Evolutionary conservation across 257 asterid genomes (phyloP).

Genomic region (Agastache rugosa): DNA sequence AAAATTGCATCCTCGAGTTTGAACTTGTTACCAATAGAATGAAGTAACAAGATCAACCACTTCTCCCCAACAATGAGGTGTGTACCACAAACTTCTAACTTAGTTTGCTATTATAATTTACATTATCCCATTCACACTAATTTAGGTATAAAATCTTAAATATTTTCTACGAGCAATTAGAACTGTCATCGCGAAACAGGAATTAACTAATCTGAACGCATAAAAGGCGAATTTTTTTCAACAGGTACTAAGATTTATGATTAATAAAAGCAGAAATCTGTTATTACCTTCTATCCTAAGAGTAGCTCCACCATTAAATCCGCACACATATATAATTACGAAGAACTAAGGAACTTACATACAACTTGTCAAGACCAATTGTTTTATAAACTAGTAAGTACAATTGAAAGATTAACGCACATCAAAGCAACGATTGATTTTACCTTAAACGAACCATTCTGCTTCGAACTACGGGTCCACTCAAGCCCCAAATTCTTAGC

Average conservation of each 20-base stretch:
- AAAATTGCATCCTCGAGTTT: slow-evolving; percentile 14
- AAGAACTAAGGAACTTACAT: not conserved
- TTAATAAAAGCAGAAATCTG: slow-evolving; percentile 22
- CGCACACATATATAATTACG: not conserved
- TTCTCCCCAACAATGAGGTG: not conserved
- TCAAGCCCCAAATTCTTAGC: slow-evolving; percentile 82
- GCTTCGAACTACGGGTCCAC: slow-evolving; percentile 79
- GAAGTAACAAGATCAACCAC: not conserved
- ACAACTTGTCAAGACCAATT: not conserved
- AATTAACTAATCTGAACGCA: slow-evolving; percentile 7
- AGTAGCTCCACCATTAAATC: slow-evolving; percentile 20
- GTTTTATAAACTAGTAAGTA: slow-evolving; percentile 9
- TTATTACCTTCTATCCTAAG: not conserved
- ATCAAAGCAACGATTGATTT: not conserved
- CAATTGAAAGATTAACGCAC: slow-evolving; percentile 27
- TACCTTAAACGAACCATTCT: slow-evolving; percentile 89
- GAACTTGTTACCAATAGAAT: not conserved
- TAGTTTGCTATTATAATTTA: not conserved
- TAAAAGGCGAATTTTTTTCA: not conserved
- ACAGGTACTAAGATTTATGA: slow-evolving; percentile 12
- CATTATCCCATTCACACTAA: not conserved
- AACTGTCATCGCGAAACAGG: slow-evolving; percentile 3
- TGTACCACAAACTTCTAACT: not conserved
- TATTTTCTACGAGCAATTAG: not conserved
- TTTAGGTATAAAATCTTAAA: not conserved